A percentile compares a stretch with the other conserved stretches of the same genome.
Evolutionary conservation across 2,329 filamentous ascomycete genomes (phyloP).

Genomic region (Cladophialophora psammophila): DNA sequence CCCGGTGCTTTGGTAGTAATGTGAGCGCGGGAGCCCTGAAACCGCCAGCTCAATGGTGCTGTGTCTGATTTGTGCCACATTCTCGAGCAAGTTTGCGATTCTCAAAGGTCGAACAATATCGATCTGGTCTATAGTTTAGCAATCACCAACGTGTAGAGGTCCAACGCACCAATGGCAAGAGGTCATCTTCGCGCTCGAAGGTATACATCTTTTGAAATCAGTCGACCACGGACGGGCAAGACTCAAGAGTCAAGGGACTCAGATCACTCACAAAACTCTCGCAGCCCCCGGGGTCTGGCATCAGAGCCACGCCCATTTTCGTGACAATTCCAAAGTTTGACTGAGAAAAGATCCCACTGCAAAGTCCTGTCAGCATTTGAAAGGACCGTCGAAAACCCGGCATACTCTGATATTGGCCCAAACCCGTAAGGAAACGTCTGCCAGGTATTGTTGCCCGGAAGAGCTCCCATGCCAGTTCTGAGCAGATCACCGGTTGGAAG

Average conservation of each 20-base stretch:
- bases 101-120: constrained; percentile 49
- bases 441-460: constrained; percentile 45
- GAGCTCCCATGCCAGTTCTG: constrained; percentile 52
- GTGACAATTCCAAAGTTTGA: constrained; percentile 47
- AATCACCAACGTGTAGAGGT: too few relatives aligned
- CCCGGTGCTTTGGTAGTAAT: constrained; percentile 41
- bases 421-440: constrained; percentile 43
- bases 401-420: constrained; percentile 47
- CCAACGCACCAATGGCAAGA: constrained; percentile 42
- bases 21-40: constrained; percentile 41
- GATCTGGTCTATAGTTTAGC: constrained; percentile 29
- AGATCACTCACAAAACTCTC: constrained; percentile 12
- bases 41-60: constrained; percentile 45
- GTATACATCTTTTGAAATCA: constrained; percentile 56
- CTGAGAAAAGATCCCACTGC: constrained; percentile 42
- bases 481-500: constrained; percentile 50
- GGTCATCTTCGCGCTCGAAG: constrained; percentile 53
- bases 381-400: not conserved
- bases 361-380: not conserved
- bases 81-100: constrained; percentile 42
- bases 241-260: not conserved
- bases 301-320: constrained; percentile 63
- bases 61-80: constrained; percentile 44
- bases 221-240: constrained; percentile 44
- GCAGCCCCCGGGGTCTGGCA: constrained; percentile 49